Evolutionary conservation across 768 basidiomycete genomes (phyloP).

Genomic region (Phylloporus rhodoxanthus): DNA sequence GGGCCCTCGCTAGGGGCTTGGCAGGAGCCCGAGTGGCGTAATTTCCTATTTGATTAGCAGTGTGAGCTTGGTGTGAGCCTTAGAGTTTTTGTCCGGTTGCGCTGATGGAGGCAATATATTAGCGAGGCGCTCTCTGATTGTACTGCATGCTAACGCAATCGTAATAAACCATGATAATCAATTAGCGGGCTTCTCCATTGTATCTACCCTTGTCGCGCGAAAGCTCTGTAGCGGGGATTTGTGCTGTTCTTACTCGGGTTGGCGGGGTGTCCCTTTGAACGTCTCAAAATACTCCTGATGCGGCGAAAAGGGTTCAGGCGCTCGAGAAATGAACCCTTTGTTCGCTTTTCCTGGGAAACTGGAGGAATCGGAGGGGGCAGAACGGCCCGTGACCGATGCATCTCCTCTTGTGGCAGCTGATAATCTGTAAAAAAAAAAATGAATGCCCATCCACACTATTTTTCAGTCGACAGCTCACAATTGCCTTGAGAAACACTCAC

Average conservation of each 20-base stretch:
- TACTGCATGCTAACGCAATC: too few species aligned
- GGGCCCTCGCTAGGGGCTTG: too few species aligned
- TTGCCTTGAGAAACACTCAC: background rate
- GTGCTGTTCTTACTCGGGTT: constrained; percentile 7
- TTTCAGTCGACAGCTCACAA: constrained; percentile 3
- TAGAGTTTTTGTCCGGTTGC: too few species aligned
- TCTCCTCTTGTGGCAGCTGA: background rate
- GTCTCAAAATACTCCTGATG: background rate
- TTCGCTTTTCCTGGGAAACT: background rate
- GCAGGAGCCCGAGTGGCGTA: too few species aligned
- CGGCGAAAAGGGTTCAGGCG: constrained; percentile 12
- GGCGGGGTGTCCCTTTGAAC: background rate
- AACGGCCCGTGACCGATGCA: background rate
- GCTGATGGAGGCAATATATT: too few species aligned
- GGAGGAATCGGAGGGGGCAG: constrained; percentile 1
- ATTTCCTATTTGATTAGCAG: too few species aligned
- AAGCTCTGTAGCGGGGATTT: constrained; percentile 5
- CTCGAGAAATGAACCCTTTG: constrained; percentile 3
- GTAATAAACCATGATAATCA: too few species aligned
- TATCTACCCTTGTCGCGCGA: constrained; percentile 10
- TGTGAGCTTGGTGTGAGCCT: too few species aligned
- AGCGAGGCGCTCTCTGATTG: too few species aligned
- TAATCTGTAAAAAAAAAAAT: constrained; percentile 7
- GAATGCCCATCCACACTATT: background rate
- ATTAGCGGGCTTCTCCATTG: constrained; percentile 6